These are phyloP conservation scores for Globisporangium irregulare DNA, from an alignment of 352 stramenopile genomes.

Conservation along the genomic window DNA sequence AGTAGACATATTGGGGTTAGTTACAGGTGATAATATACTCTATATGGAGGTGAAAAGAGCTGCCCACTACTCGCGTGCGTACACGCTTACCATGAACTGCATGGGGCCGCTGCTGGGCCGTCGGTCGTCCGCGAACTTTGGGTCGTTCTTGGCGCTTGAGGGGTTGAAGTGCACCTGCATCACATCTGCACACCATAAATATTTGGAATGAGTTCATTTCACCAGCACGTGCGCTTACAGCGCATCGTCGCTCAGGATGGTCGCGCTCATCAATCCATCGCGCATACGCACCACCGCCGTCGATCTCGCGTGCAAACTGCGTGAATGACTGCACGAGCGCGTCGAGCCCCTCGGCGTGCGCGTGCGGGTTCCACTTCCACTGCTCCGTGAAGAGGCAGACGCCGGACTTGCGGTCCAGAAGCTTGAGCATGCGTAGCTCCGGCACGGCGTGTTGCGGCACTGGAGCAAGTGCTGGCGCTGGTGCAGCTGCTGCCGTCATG, in stretches of 20 bases:
- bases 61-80: no score
- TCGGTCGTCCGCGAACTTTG: slow-evolving; percentile 19
- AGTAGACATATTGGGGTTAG: no score
- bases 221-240: no score
- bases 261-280: not conserved
- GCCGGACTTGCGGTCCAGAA: slow-evolving; percentile 64
- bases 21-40: not conserved
- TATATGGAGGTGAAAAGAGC: no score
- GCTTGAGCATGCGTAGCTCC: slow-evolving; percentile 70
- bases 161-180: slow-evolving; percentile 70
- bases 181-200: slow-evolving; percentile 33
- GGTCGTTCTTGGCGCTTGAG: slow-evolving; percentile 18
- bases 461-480: not conserved
- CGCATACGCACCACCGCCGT: slow-evolving; percentile 53
- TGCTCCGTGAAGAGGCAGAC: slow-evolving; percentile 73
- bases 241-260: no score
- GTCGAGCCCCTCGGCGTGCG: slow-evolving; percentile 66
- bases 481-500: not conserved
- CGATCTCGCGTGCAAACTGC: slow-evolving; percentile 84
- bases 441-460: slow-evolving; percentile 15
- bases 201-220: not conserved
- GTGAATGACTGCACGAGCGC: slow-evolving; percentile 80
- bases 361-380: slow-evolving; percentile 81
- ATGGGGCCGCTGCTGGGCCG: slow-evolving; percentile 18
- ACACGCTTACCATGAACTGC: slow-evolving; percentile 18